Conservation (phyloP, 768 basidiomycete genomes). For the Phylloporus rhodoxanthus region DNA sequence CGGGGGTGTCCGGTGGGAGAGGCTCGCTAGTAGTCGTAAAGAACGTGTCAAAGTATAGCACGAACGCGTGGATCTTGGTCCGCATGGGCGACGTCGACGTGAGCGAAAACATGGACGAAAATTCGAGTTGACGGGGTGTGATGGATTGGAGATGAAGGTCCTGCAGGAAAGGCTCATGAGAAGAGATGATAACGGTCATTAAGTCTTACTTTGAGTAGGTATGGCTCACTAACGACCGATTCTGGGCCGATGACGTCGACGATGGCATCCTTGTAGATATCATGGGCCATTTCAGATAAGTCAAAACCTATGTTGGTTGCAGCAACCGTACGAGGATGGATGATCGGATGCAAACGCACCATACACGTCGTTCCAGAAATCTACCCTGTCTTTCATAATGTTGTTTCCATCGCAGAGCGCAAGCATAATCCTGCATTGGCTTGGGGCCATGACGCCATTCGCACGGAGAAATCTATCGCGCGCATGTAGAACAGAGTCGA, state of each 20-base stretch:
- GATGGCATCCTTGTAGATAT: constrained; percentile 74
- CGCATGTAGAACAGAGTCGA: constrained; percentile 88
- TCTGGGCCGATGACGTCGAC: constrained; percentile 72
- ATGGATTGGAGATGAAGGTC: constrained; percentile 69
- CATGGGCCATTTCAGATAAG: constrained; percentile 72
- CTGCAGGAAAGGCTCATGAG: constrained; percentile 34
- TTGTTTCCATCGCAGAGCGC: constrained; percentile 72
- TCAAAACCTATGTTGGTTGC: constrained; percentile 68
- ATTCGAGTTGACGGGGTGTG: constrained; percentile 69
- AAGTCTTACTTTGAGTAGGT: constrained; percentile 55
- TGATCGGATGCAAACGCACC: constrained; percentile 41
- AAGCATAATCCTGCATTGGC: constrained; percentile 83
- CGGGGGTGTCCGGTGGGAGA: constrained; percentile 46
- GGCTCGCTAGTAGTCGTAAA: constrained; percentile 61
- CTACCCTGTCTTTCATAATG: constrained; percentile 73
- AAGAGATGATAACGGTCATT: background rate
- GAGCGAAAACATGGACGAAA: constrained; percentile 70
- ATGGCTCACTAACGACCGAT: constrained; percentile 58
- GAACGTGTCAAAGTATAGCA: constrained; percentile 94
- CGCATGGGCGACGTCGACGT: constrained; percentile 53
- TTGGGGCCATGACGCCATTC: constrained; percentile 79
- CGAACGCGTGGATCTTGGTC: constrained; percentile 68
- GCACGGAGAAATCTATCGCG: constrained; percentile 80
- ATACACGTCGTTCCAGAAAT: constrained; percentile 89
- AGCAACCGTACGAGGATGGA: no score